Evolutionary conservation across 2,329 filamentous ascomycete genomes (phyloP).

Genomic region (Lomentospora prolificans): DNA sequence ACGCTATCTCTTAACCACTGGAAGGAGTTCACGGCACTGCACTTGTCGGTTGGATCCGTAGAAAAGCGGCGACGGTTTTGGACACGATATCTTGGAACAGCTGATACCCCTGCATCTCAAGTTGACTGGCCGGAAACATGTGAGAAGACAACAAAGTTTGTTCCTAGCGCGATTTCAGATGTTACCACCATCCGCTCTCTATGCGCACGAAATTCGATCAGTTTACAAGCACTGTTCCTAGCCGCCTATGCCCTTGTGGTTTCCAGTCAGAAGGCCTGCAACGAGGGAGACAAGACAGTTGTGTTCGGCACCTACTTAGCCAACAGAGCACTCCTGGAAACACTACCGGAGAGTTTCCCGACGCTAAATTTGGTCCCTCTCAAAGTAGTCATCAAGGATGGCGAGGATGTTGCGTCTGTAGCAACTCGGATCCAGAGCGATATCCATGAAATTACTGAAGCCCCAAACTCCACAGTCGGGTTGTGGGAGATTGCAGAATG

Average conservation of each 20-base stretch:
- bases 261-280: neutral
- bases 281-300: conserved; percentile 20
- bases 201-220: conserved; percentile 38
- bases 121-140: conserved; percentile 18
- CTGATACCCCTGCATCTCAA: conserved; percentile 20
- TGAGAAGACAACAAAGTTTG: conserved; percentile 8
- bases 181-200: conserved; percentile 27
- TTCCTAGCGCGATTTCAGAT: conserved; percentile 33
- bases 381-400: conserved; percentile 32
- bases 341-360: conserved; percentile 39
- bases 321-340: conserved; percentile 51
- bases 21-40: conserved; percentile 15
- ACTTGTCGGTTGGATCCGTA: conserved; percentile 5
- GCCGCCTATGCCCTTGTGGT: conserved; percentile 52
- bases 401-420: conserved; percentile 29
- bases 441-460: conserved; percentile 48
- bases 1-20: conserved; percentile 15
- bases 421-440: conserved; percentile 59
- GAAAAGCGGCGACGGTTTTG: conserved; percentile 27
- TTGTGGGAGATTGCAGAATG: conserved; percentile 64
- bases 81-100: conserved; percentile 25
- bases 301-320: conserved; percentile 76
- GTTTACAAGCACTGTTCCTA: conserved; percentile 66
- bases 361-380: conserved; percentile 75
- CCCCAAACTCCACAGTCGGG: conserved; percentile 46